Evolutionary conservation across 345 rosid genomes (phyloP), one percentile per base, ranked within the genome.

Genomic region (Euphorbia peplus): DNA sequence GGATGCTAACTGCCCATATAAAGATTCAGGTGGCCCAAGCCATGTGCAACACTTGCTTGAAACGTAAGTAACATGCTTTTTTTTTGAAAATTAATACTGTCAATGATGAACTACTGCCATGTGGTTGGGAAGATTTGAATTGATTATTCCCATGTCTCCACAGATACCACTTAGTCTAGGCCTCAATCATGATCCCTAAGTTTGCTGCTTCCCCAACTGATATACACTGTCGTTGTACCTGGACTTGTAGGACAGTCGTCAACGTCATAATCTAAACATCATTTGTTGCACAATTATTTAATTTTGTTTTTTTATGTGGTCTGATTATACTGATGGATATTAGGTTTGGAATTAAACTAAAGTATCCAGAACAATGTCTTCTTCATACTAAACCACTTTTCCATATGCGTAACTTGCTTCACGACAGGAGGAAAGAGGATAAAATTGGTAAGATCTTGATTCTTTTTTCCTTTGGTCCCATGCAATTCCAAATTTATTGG

Each of bases 321-420:
- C 25, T 62, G 66, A 42, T 41, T 22, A 24, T 6, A 42, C 35
- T 80, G 75, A 32, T 73, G 67, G 69, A 44, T 63, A 79, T 71
- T 79, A 90, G 98, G 89, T 83, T 65, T 68, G 80, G 73, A 63
- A 80, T 89, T 75, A 68, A 75, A 64, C 96, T 93, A 66, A 73
- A 82, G 74, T 73, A 73, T 76, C 93, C 97, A 18, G 51, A 28
- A 61, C 97, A 90, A 77, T 83, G 84, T 69, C 92, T 93, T 82
- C 81, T 91, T 71, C 90, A 12, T 28, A 88, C 84, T 66, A 93
- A 93, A 73, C 97, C 87, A 24, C 83, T 93, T 70, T 83, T 72
- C 85, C 50, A 14, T 67, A 73, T 90, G 84, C 95, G 69, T 80
- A 90, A 93, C 84, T 83, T 93, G 87, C 88, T 93, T 47, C 88